phyloP scores from a whole-genome alignment of 2,329 filamentous ascomycete species.

The Phaeosphaeriaceae sp. region DNA sequence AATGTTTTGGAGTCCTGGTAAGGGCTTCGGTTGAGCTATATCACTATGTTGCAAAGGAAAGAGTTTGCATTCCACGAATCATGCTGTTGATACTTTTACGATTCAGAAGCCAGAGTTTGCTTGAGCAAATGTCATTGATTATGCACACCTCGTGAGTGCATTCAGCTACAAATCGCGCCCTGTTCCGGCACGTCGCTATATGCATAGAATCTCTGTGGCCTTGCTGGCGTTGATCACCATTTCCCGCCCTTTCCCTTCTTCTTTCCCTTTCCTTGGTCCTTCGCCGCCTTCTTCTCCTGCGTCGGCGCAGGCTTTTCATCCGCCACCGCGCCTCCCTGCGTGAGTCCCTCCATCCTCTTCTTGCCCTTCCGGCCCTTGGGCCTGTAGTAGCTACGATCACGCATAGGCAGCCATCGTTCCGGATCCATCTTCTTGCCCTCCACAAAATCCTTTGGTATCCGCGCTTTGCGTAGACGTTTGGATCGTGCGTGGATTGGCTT shows the following conservation, averaged over 20 bases:
- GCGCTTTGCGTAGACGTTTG: constrained; percentile 66
- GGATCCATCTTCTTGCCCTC: constrained; percentile 83
- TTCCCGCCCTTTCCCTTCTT: constrained; percentile 48
- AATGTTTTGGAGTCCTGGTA: neutral
- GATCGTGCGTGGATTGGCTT: constrained; percentile 60
- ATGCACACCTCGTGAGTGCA: no score
- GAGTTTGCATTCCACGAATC: neutral
- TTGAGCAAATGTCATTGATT: neutral
- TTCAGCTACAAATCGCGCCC: no score
- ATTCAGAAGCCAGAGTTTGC: neutral
- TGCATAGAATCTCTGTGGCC: no score
- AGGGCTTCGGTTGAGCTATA: neutral
- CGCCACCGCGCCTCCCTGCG: constrained; percentile 83
- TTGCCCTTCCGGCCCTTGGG: constrained; percentile 94
- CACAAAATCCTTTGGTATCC: constrained; percentile 77
- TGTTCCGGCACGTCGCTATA: no score
- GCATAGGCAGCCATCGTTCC: constrained; percentile 91
- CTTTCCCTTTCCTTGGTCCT: constrained; percentile 45
- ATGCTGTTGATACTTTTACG: neutral
- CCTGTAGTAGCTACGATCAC: constrained; percentile 86
- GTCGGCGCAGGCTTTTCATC: constrained; percentile 62
- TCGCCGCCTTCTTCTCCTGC: constrained; percentile 42
- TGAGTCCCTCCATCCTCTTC: constrained; percentile 74
- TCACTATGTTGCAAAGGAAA: neutral
- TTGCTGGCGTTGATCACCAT: constrained; percentile 16